These are phyloP conservation scores for Boletus insuetus DNA, from an alignment of 768 basidiomycete species.

Conservation along the genomic window DNA sequence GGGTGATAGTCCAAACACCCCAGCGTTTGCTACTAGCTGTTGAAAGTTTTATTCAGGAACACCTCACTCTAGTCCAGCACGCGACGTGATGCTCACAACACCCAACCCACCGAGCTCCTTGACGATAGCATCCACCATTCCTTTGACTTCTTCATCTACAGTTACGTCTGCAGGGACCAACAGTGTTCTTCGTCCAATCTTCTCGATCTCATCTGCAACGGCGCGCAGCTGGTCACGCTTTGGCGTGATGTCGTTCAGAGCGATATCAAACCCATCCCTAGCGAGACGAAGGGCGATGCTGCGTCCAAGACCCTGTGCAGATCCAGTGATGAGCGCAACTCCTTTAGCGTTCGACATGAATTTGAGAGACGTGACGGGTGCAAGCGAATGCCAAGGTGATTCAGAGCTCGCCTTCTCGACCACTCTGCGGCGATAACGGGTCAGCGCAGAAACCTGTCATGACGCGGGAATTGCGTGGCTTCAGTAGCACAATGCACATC, in stretches of 20 bases:
- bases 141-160: slow-evolving; percentile 4
- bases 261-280: slow-evolving; percentile 26
- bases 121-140: neutral
- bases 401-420: too few species aligned
- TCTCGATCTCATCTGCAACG: slow-evolving; percentile 11
- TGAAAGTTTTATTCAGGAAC: too few species aligned
- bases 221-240: slow-evolving; percentile 9
- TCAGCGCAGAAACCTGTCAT: too few species aligned
- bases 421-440: too few species aligned
- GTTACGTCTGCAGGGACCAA: slow-evolving; percentile 16
- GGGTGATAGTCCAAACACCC: neutral
- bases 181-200: slow-evolving; percentile 10
- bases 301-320: slow-evolving; percentile 30
- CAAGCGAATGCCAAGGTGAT: too few species aligned
- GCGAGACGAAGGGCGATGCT: slow-evolving; percentile 19
- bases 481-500: too few species aligned
- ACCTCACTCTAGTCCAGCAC: too few species aligned
- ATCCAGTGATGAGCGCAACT: slow-evolving; percentile 31
- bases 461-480: too few species aligned
- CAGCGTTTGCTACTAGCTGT: slow-evolving; percentile 21
- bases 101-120: slow-evolving; percentile 7
- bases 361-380: neutral
- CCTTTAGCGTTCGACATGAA: slow-evolving; percentile 20
- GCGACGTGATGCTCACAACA: neutral
- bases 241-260: slow-evolving; percentile 26